Conservation (phyloP, 371 early-diverging fungal species). For the Mucor saturninus region DNA sequence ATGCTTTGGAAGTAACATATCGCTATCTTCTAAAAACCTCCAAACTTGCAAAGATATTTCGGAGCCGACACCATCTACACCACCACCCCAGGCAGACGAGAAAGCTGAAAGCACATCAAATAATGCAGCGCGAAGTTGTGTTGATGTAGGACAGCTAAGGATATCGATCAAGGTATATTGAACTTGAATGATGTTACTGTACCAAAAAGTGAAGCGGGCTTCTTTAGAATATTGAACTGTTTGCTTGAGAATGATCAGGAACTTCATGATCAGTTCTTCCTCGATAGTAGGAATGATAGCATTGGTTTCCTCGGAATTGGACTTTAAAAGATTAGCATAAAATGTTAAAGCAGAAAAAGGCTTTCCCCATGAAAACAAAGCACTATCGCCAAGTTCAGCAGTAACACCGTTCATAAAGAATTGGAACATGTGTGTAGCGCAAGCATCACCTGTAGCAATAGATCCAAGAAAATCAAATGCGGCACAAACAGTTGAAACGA, state of each 20-base stretch:
- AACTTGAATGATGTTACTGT: not conserved
- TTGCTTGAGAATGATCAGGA: conserved; percentile 39
- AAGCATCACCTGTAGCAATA: conserved; percentile 42
- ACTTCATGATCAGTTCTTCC: conserved; percentile 33
- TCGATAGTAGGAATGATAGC: conserved; percentile 32
- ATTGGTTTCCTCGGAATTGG: conserved; percentile 14
- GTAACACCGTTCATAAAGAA: conserved; percentile 34
- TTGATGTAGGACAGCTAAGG: conserved; percentile 31
- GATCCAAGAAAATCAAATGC: conserved; percentile 45
- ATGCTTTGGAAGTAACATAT: conserved; percentile 29
- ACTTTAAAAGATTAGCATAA: conserved; percentile 29
- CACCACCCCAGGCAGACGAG: conserved; percentile 48
- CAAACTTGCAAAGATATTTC: conserved; percentile 35
- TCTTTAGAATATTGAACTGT: conserved; percentile 44
- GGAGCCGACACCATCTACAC: conserved; percentile 34
- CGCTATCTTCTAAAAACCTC: conserved; percentile 38
- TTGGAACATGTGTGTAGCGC: conserved; percentile 36
- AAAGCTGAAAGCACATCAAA: conserved; percentile 48
- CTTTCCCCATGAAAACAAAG: conserved; percentile 50
- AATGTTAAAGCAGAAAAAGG: conserved; percentile 41
- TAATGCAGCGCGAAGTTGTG: conserved; percentile 41
- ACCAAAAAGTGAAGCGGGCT: conserved; percentile 41
- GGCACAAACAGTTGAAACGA: conserved; percentile 36
- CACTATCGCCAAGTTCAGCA: conserved; percentile 25
- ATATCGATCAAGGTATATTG: conserved; percentile 26